Conservation (phyloP, 2,329 filamentous ascomycete species). For the Coniochaeta ligniaria region DNA sequence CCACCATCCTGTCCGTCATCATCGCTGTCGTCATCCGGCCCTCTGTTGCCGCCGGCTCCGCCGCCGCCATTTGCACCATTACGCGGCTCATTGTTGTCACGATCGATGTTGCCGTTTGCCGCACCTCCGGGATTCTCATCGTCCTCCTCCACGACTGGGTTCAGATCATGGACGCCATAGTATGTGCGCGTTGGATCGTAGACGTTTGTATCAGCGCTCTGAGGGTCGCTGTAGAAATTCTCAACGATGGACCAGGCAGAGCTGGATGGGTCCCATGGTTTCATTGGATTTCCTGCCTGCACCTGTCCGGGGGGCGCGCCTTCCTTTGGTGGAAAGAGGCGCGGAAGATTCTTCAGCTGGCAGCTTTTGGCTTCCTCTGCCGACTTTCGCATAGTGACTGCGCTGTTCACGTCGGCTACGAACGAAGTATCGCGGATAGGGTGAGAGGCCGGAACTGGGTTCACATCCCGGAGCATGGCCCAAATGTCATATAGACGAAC, state of each 20-base stretch:
- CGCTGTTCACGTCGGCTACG: constrained; percentile 20
- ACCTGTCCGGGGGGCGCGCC: neutral
- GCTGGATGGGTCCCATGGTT: constrained; percentile 9
- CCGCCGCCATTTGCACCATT: neutral
- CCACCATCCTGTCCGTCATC: neutral
- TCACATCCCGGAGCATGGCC: neutral
- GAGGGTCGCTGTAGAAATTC: constrained; percentile 15
- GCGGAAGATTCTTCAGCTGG: constrained; percentile 16
- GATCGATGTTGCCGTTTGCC: no score
- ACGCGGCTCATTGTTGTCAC: neutral
- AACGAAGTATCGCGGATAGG: constrained; percentile 25
- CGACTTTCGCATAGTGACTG: constrained; percentile 15
- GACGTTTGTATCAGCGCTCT: neutral
- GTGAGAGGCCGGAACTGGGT: constrained; percentile 3
- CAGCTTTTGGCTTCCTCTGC: constrained; percentile 5
- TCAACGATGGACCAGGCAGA: constrained; percentile 12
- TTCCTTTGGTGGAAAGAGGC: constrained; percentile 5
- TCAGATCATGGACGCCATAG: neutral
- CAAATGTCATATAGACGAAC: constrained; percentile 34
- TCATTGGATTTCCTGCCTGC: neutral
- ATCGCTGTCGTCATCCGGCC: neutral
- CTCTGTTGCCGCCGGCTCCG: neutral
- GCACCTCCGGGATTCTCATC: neutral
- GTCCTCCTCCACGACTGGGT: neutral
- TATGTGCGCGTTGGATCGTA: neutral